phyloP scores from a whole-genome alignment of 345 rosid genomes.

The Noccaea bulbosa region DNA sequence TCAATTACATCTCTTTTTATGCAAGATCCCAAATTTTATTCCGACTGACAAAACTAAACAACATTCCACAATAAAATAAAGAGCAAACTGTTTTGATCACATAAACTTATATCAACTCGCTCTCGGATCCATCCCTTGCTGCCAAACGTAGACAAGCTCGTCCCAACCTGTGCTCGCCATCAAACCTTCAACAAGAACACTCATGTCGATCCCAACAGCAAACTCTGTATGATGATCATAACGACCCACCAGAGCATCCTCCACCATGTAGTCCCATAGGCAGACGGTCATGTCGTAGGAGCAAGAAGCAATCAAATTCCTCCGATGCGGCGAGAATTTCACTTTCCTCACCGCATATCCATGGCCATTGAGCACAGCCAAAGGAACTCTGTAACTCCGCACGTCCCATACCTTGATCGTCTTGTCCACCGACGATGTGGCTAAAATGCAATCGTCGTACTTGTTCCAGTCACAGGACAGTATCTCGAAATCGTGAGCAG shows the following conservation, averaged over 20 bases:
- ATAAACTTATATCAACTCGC: slow-evolving; percentile 51
- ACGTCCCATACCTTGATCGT: slow-evolving; percentile 86
- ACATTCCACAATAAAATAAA: slow-evolving; percentile 29
- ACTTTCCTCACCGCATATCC: slow-evolving; percentile 86
- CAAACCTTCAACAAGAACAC: slow-evolving; percentile 92
- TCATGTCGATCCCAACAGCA: slow-evolving; percentile 84
- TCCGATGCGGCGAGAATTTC: slow-evolving; percentile 83
- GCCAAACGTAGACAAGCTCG: slow-evolving; percentile 90
- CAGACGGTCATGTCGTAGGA: slow-evolving; percentile 92
- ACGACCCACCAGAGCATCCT: slow-evolving; percentile 80
- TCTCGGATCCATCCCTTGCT: slow-evolving; percentile 89
- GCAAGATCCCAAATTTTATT: slow-evolving; percentile 33
- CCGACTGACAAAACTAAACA: slow-evolving; percentile 14
- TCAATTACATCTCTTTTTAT: slow-evolving; percentile 6
- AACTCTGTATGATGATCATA: slow-evolving; percentile 92
- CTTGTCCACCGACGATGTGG: slow-evolving; percentile 82
- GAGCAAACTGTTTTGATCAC: slow-evolving; percentile 17
- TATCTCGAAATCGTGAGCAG: slow-evolving; percentile 83
- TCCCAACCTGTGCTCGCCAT: slow-evolving; percentile 97
- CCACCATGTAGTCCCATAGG: slow-evolving; percentile 87
- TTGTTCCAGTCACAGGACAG: slow-evolving; percentile 92
- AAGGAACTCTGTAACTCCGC: slow-evolving; percentile 68
- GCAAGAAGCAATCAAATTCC: slow-evolving; percentile 75
- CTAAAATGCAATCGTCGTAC: slow-evolving; percentile 81
- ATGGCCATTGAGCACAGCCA: slow-evolving; percentile 77